Conservation (phyloP, 192 early-diverging fungal genomes). For the Gigaspora rosea region DNA sequence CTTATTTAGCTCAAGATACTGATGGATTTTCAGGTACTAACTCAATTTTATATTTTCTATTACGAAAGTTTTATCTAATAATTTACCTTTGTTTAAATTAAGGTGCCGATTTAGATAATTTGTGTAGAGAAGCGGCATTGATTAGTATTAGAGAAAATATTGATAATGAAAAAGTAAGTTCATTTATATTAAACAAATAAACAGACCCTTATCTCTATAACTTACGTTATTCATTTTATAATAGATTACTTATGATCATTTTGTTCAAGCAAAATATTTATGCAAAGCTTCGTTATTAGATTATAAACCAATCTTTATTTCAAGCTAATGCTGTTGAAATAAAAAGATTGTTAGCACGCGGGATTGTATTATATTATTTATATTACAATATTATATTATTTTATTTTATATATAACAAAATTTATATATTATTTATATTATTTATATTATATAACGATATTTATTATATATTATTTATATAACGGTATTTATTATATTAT, state of each 20-base stretch:
- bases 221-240: not conserved
- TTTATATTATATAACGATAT: no score
- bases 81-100: not conserved
- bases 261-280: not conserved
- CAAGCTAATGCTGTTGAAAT: no score
- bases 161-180: conserved; percentile 51
- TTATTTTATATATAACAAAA: no score
- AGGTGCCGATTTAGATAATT: conserved; percentile 82
- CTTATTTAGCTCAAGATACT: conserved; percentile 49
- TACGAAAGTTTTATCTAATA: not conserved
- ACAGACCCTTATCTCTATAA: not conserved
- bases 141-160: conserved; percentile 63
- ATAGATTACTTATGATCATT: conserved; percentile 17
- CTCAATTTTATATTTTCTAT: not conserved
- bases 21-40: conserved; percentile 61
- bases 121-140: conserved; percentile 82
- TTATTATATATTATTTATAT: no score
- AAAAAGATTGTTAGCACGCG: no score
- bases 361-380: no score
- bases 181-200: not conserved
- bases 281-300: conserved; percentile 19
- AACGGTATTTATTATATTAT: no score
- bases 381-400: no score
- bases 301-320: not conserved
- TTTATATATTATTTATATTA: no score